Evolutionary conservation across 768 basidiomycete species (phyloP).

Genomic region (Pluteus cervinus): DNA sequence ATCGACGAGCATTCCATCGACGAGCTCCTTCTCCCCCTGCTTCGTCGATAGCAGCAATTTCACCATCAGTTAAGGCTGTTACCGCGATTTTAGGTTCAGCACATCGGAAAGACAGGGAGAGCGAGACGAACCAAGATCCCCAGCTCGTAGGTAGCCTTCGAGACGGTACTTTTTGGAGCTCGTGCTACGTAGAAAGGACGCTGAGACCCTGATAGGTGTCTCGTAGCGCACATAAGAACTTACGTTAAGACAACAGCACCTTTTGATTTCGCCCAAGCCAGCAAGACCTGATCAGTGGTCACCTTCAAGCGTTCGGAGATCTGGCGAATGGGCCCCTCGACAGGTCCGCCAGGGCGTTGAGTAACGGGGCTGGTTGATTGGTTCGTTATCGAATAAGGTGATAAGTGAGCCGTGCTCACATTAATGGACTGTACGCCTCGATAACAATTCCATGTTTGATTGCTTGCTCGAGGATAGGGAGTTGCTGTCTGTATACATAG

Average conservation of each 20-base stretch:
- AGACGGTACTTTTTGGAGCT: constrained; percentile 63
- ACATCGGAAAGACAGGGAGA: too few species aligned
- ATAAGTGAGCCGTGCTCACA: constrained; percentile 26
- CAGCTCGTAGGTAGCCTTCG: constrained; percentile 61
- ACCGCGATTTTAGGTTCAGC: not conserved
- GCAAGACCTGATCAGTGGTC: constrained; percentile 59
- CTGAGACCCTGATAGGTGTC: too few species aligned
- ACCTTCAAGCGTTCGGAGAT: constrained; percentile 47
- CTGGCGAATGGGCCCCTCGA: constrained; percentile 50
- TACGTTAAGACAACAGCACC: constrained; percentile 63
- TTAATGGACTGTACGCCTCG: constrained; percentile 65
- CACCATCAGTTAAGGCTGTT: constrained; percentile 42
- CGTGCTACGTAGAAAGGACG: constrained; percentile 32
- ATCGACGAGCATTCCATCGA: too few species aligned
- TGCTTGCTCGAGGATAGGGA: constrained; percentile 46
- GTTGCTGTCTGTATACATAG: constrained; percentile 51
- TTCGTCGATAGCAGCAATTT: constrained; percentile 49
- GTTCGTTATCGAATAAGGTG: constrained; percentile 1
- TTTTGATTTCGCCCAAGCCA: constrained; percentile 70
- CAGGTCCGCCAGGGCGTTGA: constrained; percentile 49
- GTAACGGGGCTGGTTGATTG: constrained; percentile 50
- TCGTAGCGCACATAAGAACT: constrained; percentile 1
- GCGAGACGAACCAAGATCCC: constrained; percentile 54
- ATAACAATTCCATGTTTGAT: constrained; percentile 50
- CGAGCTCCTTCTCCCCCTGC: constrained; percentile 44